phyloP scores from a whole-genome alignment of 495 filamentous ascomycete genomes.

The Penicillium psychrofluorescens region DNA sequence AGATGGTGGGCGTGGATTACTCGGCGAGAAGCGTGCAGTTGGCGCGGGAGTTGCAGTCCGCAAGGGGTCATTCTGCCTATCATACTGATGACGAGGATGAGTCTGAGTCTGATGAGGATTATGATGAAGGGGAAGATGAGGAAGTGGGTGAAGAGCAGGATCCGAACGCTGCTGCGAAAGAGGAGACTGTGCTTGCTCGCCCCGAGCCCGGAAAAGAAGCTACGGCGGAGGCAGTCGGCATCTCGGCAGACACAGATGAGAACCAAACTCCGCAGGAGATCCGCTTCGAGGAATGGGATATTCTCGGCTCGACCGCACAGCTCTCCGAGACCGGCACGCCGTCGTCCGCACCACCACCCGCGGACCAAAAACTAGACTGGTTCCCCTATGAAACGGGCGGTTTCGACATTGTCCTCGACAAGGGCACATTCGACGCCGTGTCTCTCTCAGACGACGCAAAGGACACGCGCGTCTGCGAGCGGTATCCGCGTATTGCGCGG shows the following conservation, averaged over 20 bases:
- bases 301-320: constrained; percentile 44
- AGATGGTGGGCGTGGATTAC: constrained; percentile 85
- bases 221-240: too few species aligned
- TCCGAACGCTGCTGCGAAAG: too few species aligned
- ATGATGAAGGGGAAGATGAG: constrained; percentile 8
- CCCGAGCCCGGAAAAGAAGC: too few species aligned
- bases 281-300: constrained; percentile 70
- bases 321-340: constrained; percentile 17
- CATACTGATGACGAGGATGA: constrained; percentile 25
- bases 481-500: constrained; percentile 61
- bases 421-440: constrained; percentile 95
- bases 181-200: too few species aligned
- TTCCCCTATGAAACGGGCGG: constrained; percentile 32
- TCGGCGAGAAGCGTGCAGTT: constrained; percentile 64
- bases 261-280: constrained; percentile 24
- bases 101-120: constrained; percentile 28
- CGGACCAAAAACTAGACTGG: constrained; percentile 19
- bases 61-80: constrained; percentile 34
- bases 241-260: too few species aligned
- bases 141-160: background rate
- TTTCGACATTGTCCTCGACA: constrained; percentile 89
- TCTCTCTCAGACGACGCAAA: constrained; percentile 56
- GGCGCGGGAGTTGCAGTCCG: constrained; percentile 45
- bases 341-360: background rate
- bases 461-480: constrained; percentile 53